These are phyloP conservation scores for Pichia sp. DNA, from an alignment of 1,139 yeast genomes.

Conservation along the genomic window DNA sequence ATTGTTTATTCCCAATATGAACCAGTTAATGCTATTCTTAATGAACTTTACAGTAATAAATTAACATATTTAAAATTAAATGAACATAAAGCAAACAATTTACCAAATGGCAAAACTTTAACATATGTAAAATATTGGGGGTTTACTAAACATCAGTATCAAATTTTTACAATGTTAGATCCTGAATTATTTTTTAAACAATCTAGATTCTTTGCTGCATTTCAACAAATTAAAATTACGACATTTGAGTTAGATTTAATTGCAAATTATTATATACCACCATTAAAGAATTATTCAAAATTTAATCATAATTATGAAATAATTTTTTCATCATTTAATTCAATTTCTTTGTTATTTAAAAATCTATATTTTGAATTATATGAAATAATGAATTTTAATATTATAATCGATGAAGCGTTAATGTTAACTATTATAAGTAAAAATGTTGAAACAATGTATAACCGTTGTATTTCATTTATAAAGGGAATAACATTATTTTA, in stretches of 20 bases:
- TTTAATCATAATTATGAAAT: neutral
- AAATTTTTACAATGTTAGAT: neutral
- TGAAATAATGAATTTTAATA: no score
- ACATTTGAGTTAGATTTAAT: neutral
- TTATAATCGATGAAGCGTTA: no score
- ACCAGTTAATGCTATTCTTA: slow-evolving; percentile 9
- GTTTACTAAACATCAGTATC: neutral
- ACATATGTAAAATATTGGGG: slow-evolving; percentile 10
- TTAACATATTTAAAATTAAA: slow-evolving; percentile 2
- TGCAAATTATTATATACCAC: neutral
- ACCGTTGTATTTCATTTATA: no score
- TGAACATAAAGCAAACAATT: neutral
- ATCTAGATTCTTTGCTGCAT: neutral
- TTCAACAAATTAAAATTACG: neutral
- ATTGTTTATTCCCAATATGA: slow-evolving; percentile 9
- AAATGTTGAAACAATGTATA: no score
- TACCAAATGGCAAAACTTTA: neutral
- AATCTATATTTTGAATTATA: no score
- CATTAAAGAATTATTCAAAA: neutral
- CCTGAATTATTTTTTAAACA: neutral
- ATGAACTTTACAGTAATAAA: neutral
- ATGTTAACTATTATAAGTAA: no score
- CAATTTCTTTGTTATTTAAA: no score
- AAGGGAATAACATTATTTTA: no score
- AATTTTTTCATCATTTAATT: neutral